Evolutionary conservation across 2,329 filamentous ascomycete species (phyloP), one percentile per base, ranked within the genome.

Genomic region (Clonostachys byssicola): DNA sequence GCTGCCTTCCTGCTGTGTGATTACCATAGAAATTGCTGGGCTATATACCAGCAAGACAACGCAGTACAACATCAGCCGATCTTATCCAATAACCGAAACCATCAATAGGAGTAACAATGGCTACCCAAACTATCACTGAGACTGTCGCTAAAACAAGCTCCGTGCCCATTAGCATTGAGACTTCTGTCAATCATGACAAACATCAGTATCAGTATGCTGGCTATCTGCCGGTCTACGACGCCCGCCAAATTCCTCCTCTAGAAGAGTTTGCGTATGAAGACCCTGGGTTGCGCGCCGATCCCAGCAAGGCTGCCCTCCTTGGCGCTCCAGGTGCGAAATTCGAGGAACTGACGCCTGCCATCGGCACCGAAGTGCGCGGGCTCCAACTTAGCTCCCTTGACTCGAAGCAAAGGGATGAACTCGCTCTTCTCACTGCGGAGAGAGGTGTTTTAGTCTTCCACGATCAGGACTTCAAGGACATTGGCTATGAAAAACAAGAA

Each of bases 251-350:
- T 16, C 39, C 39, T 14, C 39, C 39, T 20, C 39, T 41, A 30
- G 43, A 44, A 5, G 55, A 42, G 0, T 48, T 76, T 76, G 51
- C 75, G 75, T 73, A 86, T 47, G 55, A 77, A 12, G 85, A 88
- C 44, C 75, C 82, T 0, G 83, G 83, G 3, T 72, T 78, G 2
- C 75, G 85, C 40, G 86, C 86, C 36, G 76, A 88, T 60, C 80
- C 80, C 56, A 74, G 75, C 5, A 86, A 87, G 67, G 82, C 73
- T 47, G 73, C 74, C 5, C 68, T 87, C 3, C 54, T 87, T 5
- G 72, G 74, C 0, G 79, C 83, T 1, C 84, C 83, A 0, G 82
- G 75, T 40, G 77, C 85, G 54, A 80, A 86, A 16, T 83, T 77
- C 1, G 68, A 85, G 55, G 39, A 41, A 20, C 50, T 51, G 23